These are phyloP conservation scores for Phytophthora cryptogea DNA, from an alignment of 352 stramenopile species.

Conservation along the genomic window DNA sequence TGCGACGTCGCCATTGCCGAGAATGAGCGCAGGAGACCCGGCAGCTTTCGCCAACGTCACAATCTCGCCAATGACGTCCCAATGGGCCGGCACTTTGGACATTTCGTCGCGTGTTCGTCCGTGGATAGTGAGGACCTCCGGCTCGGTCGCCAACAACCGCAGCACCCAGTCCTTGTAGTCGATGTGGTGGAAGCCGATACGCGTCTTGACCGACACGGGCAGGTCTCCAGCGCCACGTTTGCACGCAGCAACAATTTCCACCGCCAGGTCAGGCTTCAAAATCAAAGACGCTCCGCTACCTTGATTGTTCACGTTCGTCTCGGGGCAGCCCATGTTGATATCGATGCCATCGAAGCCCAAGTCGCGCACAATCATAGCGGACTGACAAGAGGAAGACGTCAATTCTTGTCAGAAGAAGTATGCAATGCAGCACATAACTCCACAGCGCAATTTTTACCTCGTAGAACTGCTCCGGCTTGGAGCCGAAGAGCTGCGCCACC, in stretches of 20 bases:
- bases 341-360: constrained; percentile 87
- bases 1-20: constrained; percentile 82
- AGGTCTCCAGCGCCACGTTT: constrained; percentile 69
- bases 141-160: constrained; percentile 64
- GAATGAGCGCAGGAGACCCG: constrained; percentile 62
- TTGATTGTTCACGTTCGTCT: constrained; percentile 82
- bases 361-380: constrained; percentile 73
- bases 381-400: constrained; percentile 38
- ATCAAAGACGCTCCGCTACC: constrained; percentile 74
- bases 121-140: constrained; percentile 79
- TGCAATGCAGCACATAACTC: neutral
- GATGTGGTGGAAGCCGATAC: constrained; percentile 78
- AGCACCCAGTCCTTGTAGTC: constrained; percentile 83
- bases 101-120: constrained; percentile 81
- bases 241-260: constrained; percentile 68
- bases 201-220: constrained; percentile 80
- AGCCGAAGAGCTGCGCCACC: constrained; percentile 84
- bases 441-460: constrained; percentile 42
- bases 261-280: constrained; percentile 56
- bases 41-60: constrained; percentile 51
- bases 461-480: constrained; percentile 87
- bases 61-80: constrained; percentile 83
- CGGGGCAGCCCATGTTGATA: constrained; percentile 87
- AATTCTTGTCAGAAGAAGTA: constrained; percentile 4
- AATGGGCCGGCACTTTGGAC: constrained; percentile 82